phyloP scores from a whole-genome alignment of 768 basidiomycete species.

The Kwoniella europaea region DNA sequence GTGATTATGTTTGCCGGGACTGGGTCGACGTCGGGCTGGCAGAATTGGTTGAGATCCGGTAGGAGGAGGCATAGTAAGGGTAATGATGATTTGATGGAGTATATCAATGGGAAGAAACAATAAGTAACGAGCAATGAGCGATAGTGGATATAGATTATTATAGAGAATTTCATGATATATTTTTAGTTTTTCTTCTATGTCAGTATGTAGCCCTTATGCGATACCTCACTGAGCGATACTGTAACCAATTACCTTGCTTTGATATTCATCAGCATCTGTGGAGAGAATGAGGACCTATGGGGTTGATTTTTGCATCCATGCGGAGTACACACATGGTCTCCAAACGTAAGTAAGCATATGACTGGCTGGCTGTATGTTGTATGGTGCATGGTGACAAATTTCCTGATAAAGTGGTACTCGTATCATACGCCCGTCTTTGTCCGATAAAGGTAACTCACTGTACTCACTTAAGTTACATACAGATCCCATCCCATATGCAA shows the following conservation, averaged over 20 bases:
- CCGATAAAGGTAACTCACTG: neutral
- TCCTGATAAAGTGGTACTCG: neutral
- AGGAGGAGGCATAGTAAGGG: conserved; percentile 22
- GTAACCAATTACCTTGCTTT: no score
- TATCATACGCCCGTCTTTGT: neutral
- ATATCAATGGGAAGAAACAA: neutral
- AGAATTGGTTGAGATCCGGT: conserved; percentile 24
- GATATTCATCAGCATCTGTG: neutral
- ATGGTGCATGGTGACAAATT: neutral
- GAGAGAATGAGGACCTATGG: neutral
- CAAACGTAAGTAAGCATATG: neutral
- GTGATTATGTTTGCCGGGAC: conserved; percentile 50
- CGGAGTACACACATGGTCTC: neutral
- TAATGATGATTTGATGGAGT: conserved; percentile 13
- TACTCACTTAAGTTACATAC: neutral
- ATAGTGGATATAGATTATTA: no score
- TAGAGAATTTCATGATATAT: no score
- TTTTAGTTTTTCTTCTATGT: no score
- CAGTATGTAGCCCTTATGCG: no score
- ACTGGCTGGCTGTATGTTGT: neutral
- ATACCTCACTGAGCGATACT: no score
- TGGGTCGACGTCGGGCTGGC: conserved; percentile 41
- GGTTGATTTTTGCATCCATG: neutral
- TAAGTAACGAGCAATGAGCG: no score
- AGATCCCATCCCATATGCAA: neutral